Conservation (phyloP, 257 asterid genomes). For the Agastache rugosa region DNA sequence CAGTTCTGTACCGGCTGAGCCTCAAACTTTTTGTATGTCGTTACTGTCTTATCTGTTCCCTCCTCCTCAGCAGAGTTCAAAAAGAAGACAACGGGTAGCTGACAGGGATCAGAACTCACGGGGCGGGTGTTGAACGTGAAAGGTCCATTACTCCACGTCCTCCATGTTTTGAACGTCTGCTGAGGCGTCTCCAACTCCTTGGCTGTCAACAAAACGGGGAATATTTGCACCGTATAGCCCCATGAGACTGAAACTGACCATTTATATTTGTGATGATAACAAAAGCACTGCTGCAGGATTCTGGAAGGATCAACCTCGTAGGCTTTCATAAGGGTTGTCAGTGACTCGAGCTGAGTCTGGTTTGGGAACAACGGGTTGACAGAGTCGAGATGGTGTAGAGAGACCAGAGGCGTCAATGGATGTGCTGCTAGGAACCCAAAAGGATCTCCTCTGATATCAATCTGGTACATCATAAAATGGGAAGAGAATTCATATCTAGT, state of each 20-base stretch:
- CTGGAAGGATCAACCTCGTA: conserved; percentile 64
- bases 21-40: conserved; percentile 52
- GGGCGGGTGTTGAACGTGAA: conserved; percentile 86
- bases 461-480: conserved; percentile 41
- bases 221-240: conserved; percentile 80
- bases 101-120: conserved; percentile 58
- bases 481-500: background rate
- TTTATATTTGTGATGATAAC: conserved; percentile 58
- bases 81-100: conserved; percentile 57
- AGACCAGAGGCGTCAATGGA: conserved; percentile 76
- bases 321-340: conserved; percentile 55
- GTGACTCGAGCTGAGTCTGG: conserved; percentile 61
- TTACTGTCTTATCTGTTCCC: conserved; percentile 39
- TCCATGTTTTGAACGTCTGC: conserved; percentile 82
- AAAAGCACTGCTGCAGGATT: conserved; percentile 68
- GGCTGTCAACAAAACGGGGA: conserved; percentile 56
- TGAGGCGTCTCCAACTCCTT: conserved; percentile 71
- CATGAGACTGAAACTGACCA: conserved; percentile 87
- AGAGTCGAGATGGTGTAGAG: conserved; percentile 85
- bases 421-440: conserved; percentile 91
- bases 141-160: conserved; percentile 66
- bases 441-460: conserved; percentile 75
- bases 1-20: conserved; percentile 42
- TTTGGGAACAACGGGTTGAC: conserved; percentile 67
- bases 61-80: conserved; percentile 45